These are phyloP conservation scores for Jaltomata sinuosa DNA, from an alignment of 257 asterid species.

Conservation along the genomic window DNA sequence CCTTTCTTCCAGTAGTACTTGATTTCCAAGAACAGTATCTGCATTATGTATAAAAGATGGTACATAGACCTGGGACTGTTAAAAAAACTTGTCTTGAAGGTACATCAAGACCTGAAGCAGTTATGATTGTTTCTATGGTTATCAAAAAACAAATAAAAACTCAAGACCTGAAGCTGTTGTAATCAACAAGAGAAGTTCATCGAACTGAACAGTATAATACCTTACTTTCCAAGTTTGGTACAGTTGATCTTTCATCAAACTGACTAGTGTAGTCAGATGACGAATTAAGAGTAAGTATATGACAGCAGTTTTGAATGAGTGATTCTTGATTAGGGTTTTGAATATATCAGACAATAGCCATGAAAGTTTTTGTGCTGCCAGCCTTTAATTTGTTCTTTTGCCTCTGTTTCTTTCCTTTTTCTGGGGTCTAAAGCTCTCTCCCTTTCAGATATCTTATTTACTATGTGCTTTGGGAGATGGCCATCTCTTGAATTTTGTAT, in stretches of 20 bases:
- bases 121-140: background rate
- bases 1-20: background rate
- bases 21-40: background rate
- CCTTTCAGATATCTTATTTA: slow-evolving; percentile 83
- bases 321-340: background rate
- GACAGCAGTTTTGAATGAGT: background rate
- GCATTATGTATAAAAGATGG: background rate
- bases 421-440: background rate
- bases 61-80: background rate
- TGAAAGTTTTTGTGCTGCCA: background rate
- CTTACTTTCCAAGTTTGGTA: background rate
- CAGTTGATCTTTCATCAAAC: background rate
- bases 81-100: background rate
- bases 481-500: slow-evolving; percentile 81
- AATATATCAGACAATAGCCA: background rate
- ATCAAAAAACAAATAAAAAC: background rate
- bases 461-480: slow-evolving; percentile 99
- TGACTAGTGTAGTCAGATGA: background rate
- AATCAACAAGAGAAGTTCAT: background rate
- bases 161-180: background rate
- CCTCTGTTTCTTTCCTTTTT: background rate
- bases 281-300: background rate
- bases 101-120: background rate
- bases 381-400: background rate
- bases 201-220: background rate